A percentile compares a stretch with the other conserved stretches of the same genome.
Conservation (phyloP, 2,329 filamentous ascomycete species). For the Phaeosphaeriaceae sp. region DNA sequence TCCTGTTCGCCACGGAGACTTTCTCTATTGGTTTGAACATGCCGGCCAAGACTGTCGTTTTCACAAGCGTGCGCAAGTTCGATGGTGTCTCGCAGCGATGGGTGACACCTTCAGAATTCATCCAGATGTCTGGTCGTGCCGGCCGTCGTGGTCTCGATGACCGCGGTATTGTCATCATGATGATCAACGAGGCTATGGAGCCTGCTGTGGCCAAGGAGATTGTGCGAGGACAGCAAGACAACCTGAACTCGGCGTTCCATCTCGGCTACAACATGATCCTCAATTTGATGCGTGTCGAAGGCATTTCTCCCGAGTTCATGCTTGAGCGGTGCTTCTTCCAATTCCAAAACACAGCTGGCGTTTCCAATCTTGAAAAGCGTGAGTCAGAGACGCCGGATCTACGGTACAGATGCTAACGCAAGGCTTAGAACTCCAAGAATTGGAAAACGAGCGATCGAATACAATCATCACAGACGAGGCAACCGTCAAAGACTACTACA, state of each 20-base stretch:
- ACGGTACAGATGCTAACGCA: slow-evolving; percentile 2
- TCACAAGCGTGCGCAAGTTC: slow-evolving; percentile 94
- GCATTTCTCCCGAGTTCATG: slow-evolving; percentile 99
- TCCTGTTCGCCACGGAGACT: slow-evolving; percentile 96
- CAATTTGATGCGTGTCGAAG: slow-evolving; percentile 95
- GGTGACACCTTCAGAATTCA: slow-evolving; percentile 93
- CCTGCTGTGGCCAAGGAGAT: slow-evolving; percentile 93
- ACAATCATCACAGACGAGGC: slow-evolving; percentile 85
- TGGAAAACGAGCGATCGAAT: slow-evolving; percentile 77
- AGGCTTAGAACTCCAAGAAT: slow-evolving; percentile 71
- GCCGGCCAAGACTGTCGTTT: slow-evolving; percentile 99
- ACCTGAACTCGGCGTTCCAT: slow-evolving; percentile 96
- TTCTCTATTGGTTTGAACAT: slow-evolving; percentile 99
- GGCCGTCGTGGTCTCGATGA: slow-evolving; percentile 97
- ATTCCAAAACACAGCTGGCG: slow-evolving; percentile 93
- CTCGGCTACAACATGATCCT: slow-evolving; percentile 99
- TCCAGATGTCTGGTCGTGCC: slow-evolving; percentile 98
- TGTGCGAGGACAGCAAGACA: slow-evolving; percentile 95
- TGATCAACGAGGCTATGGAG: slow-evolving; percentile 97
- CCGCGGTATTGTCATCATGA: slow-evolving; percentile 98
- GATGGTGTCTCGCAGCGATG: slow-evolving; percentile 83
- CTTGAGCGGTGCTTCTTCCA: slow-evolving; percentile 98
- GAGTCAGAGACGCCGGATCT: slow-evolving; percentile 14
- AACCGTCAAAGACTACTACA: slow-evolving; percentile 93
- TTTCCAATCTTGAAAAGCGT: slow-evolving; percentile 80